Base-by-base conservation (phyloP, 75 land plant genomes). In the Sequoiadendron giganteum region DNA sequence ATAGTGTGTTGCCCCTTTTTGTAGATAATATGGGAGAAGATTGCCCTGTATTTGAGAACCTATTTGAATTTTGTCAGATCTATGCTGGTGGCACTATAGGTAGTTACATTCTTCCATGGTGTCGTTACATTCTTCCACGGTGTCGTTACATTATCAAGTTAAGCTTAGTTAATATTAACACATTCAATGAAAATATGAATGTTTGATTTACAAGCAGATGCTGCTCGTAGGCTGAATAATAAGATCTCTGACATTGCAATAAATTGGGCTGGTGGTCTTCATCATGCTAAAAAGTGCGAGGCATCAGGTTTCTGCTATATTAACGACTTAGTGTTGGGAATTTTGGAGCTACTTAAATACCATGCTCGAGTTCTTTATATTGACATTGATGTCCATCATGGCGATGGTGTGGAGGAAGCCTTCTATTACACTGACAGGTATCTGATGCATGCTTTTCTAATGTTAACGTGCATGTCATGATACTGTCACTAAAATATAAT, bases 1-100 rank as follows among this genome's bases (percentile, higher is more conserved):
- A 13, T n/a, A 25, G 28, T 28, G 32, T 82, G 84, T n/a, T 40
- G 38, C 2, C 34, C 25, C 38, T 79, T 83, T 84, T 58, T 93
- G 58, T 91, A 96, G 99, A 98, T 95, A 97, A 96, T 89, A 98
- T 98, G 91, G 99, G 99, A 82, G 99, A 96, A 92, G 99, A 98
- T 86, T 98, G 99, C 89, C 99, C 99, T 81, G 96, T 98, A 28
- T 97, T 98, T 91, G 99, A 98, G 45, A 95, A 98, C 87, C 89
- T 98, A 68, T 98, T 98, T 89, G 99, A 98, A 89, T 98, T 98
- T 82, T 98, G 99, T 85, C 99, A 98, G 91, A 96, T 97, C 47
- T 98, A 98, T 93, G 96, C 99, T 77, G 99, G 99, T 93, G 99
- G 99, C 43, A 98, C 99, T 55, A 95, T 98, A 89, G 99, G 99